These are phyloP conservation scores for Salvia rosmarinus DNA, from an alignment of 257 asterid species.

Conservation along the genomic window DNA sequence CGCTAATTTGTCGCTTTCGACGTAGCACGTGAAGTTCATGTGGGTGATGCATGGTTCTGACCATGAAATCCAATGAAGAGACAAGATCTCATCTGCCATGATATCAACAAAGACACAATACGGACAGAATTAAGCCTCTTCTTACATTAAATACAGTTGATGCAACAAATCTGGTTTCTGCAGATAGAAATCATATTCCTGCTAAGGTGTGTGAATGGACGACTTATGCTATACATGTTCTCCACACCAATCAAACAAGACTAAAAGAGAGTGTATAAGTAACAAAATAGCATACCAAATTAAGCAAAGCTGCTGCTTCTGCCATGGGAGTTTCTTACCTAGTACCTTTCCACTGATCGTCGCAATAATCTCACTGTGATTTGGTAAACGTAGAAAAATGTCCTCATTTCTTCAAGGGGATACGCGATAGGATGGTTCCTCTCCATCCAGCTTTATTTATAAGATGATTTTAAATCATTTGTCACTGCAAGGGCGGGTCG, in stretches of 20 bases:
- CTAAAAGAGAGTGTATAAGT: background rate
- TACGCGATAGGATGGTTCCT: background rate
- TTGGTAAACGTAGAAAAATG: slow-evolving; percentile 21
- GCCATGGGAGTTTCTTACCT: slow-evolving; percentile 4
- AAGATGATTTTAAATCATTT: background rate
- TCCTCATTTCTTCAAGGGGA: slow-evolving; percentile 11
- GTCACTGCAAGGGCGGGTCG: slow-evolving; percentile 23
- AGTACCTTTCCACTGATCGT: background rate
- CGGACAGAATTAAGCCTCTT: no score
- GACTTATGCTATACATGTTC: slow-evolving; percentile 31
- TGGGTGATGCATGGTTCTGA: background rate
- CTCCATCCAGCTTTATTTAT: slow-evolving; percentile 6
- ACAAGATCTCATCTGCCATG: background rate
- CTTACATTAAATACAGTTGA: slow-evolving; percentile 24
- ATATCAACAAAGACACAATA: background rate
- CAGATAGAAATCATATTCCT: slow-evolving; percentile 9
- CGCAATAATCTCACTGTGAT: background rate
- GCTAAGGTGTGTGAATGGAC: slow-evolving; percentile 25
- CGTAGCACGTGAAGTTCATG: background rate
- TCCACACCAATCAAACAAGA: slow-evolving; percentile 24
- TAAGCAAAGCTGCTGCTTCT: slow-evolving; percentile 11
- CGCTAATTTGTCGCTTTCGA: background rate
- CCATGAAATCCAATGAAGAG: background rate
- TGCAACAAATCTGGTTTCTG: background rate
- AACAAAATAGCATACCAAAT: background rate